phyloP scores from a whole-genome alignment of 202 grass and related monocot species.

The Hordeum pubiflorum region DNA sequence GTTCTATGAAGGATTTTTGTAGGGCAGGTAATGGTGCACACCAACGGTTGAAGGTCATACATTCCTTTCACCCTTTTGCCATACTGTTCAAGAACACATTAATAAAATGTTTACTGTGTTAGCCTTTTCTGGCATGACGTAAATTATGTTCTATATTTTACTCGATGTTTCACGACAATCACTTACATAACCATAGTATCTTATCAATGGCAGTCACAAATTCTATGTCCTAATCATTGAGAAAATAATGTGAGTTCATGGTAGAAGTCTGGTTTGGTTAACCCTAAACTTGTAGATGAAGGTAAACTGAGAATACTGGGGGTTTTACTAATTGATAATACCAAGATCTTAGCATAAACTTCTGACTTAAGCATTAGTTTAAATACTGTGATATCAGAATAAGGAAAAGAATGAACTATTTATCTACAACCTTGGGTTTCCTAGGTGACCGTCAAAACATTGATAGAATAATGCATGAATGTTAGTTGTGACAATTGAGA shows the following conservation, averaged over 20 bases:
- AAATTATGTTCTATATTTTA: background rate
- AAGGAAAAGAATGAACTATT: background rate
- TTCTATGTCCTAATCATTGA: background rate
- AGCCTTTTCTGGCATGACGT: background rate
- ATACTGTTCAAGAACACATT: background rate
- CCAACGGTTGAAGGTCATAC: constrained; percentile 58
- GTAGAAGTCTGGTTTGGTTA: background rate
- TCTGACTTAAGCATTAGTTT: background rate
- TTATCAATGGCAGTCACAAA: constrained; percentile 3
- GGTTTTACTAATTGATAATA: background rate
- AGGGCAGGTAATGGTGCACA: constrained; percentile 56
- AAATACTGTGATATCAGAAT: background rate
- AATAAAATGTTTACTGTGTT: constrained; percentile 16
- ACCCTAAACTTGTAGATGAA: background rate
- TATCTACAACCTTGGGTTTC: constrained; percentile 5
- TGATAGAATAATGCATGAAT: constrained; percentile 5
- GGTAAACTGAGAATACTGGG: background rate
- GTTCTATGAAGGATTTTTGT: constrained; percentile 42
- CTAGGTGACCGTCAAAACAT: background rate
- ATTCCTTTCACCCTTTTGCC: constrained; percentile 5
- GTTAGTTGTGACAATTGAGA: background rate
- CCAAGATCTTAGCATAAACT: constrained; percentile 4
- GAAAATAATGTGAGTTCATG: background rate
- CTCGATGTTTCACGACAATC: background rate
- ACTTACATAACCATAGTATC: background rate